A percentile compares a stretch with the other conserved stretches of the same genome.
Conservation (phyloP, 805 yeast species). For the Candida odintsovae region DNA sequence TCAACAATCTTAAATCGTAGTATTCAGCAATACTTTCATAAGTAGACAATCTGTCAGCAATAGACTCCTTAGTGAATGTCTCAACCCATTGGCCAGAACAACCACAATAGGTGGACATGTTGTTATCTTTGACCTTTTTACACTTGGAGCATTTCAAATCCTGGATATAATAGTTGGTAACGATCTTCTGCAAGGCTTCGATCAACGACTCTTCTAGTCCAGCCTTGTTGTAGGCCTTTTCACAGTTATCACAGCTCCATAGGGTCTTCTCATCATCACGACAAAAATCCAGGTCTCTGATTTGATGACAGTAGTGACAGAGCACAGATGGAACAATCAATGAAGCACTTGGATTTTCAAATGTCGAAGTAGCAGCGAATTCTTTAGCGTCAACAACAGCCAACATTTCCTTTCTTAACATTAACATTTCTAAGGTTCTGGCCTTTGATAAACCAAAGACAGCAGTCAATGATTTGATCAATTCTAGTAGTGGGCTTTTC, state of each 20-base stretch:
- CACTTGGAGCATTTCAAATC: slow-evolving; percentile 82
- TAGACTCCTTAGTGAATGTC: slow-evolving; percentile 39
- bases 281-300: slow-evolving; percentile 78
- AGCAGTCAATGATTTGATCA: slow-evolving; percentile 71
- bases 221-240: slow-evolving; percentile 54
- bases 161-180: slow-evolving; percentile 66
- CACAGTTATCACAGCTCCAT: slow-evolving; percentile 67
- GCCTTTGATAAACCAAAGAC: slow-evolving; percentile 61
- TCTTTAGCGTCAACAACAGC: slow-evolving; percentile 75
- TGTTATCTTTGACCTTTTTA: slow-evolving; percentile 55
- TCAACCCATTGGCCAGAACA: slow-evolving; percentile 88
- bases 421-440: slow-evolving; percentile 65
- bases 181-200: slow-evolving; percentile 47
- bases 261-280: slow-evolving; percentile 44
- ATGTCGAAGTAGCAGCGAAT: slow-evolving; percentile 69
- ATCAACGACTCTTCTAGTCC: slow-evolving; percentile 77
- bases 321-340: slow-evolving; percentile 60
- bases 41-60: slow-evolving; percentile 40
- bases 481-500: slow-evolving; percentile 71
- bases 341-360: slow-evolving; percentile 69
- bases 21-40: slow-evolving; percentile 54
- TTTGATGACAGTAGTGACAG: slow-evolving; percentile 74
- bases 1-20: slow-evolving; percentile 55
- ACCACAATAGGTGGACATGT: slow-evolving; percentile 67
- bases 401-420: slow-evolving; percentile 69